These are phyloP conservation scores for Fistulinella cinereoalba DNA, from an alignment of 1,284 basidiomycete species.

Conservation along the genomic window DNA sequence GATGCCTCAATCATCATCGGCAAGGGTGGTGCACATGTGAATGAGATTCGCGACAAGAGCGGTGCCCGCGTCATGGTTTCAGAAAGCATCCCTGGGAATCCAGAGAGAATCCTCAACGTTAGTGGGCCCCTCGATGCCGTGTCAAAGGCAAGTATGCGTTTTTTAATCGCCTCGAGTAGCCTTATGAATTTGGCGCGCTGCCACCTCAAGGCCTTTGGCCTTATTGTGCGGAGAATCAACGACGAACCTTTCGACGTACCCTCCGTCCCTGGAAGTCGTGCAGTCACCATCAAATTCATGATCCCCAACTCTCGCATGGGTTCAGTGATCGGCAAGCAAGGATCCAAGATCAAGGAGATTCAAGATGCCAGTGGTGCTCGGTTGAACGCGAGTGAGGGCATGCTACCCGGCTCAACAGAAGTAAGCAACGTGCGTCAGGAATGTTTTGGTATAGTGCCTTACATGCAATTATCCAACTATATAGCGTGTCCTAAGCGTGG, in stretches of 20 bases:
- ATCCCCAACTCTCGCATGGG: constrained; percentile 99
- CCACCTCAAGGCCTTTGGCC: constrained; percentile 82
- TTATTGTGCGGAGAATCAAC: constrained; percentile 98
- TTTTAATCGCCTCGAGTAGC: constrained; percentile 7
- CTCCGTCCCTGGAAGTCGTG: constrained; percentile 95
- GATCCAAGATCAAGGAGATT: constrained; percentile 99
- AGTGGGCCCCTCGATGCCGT: constrained; percentile 98
- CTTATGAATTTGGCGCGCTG: constrained; percentile 9
- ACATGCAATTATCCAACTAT: constrained; percentile 13
- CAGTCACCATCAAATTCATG: constrained; percentile 99
- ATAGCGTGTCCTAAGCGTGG: constrained; percentile 93
- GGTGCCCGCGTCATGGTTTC: constrained; percentile 94
- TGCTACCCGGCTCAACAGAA: constrained; percentile 99
- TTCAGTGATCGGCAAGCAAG: constrained; percentile 96
- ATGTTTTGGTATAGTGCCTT: constrained; percentile 5
- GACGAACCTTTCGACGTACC: constrained; percentile 98
- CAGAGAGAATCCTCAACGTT: constrained; percentile 96
- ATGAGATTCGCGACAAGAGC: constrained; percentile 97
- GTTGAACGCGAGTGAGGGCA: constrained; percentile 94
- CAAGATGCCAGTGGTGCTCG: constrained; percentile 97
- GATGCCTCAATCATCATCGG: constrained; percentile 99
- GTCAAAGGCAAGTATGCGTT: constrained; percentile 71
- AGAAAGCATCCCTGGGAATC: constrained; percentile 95
- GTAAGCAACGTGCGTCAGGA: constrained; percentile 40
- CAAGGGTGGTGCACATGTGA: constrained; percentile 93